Base-by-base conservation (phyloP, 179 eudicot species). In the Camellia oleifera region DNA sequence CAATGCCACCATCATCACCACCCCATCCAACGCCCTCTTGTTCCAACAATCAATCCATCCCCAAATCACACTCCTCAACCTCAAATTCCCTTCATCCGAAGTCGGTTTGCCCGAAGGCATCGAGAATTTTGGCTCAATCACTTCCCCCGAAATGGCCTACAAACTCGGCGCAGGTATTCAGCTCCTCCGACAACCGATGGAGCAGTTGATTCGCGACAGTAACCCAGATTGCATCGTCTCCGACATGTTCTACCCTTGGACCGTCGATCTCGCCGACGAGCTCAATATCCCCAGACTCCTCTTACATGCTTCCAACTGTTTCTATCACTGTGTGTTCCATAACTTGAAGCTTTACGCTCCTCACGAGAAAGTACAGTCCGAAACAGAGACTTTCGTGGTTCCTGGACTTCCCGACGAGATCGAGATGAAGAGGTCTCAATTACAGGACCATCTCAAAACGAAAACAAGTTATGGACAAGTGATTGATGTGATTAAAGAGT, bases 161-260 rank as follows among this genome's bases (percentile, higher is more conserved):
- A 87, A 85, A 42, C 67, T 90, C 3, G 20, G 72, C 53, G 72
- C 58, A 1, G 90, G 86, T 48, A 84, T 88, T 12, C 83, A 73
- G 17, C 62, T 80, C 75, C 80, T 87, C 4, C 88, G 68, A 3
- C 83, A 88, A 0, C 60, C 85, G 23, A 80, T 87, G 5, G 87
- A 86, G 67, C 23, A 13, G 7, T 53, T 86, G 10, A 13, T 90
- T 58, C n/a, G 70, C 26, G 67, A 82, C 12, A 53, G 12, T n/a
- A 40, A 69, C 0, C 89, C 93, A 0, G 82, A 88, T 45, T 87
- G 89, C 76, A 88, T 90, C n/a, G 84, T 90, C 26, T 88, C 93
- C 0, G 93, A 90, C 78, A 82, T 83, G 26, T 84, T 85, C 44
- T 84, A 78, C 42, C 89, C 90, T 32, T 90, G 93, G 93, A 87